Evolutionary conservation across 805 yeast genomes (phyloP), one percentile per base, ranked within the genome.

Genomic region (Saccharomycopsis guyanensis): DNA sequence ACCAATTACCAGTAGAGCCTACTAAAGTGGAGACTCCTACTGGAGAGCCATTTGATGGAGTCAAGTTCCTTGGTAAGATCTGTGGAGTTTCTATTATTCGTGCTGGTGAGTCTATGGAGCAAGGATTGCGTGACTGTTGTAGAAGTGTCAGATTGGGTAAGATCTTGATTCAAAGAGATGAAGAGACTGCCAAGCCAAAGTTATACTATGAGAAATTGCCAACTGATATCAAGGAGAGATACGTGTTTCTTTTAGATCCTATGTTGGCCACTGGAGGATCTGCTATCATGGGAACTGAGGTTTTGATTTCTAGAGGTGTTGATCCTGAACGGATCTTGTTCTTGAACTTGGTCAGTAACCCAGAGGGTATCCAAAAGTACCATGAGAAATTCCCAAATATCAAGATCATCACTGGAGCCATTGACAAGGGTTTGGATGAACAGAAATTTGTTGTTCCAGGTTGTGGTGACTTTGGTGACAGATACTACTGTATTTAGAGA

Each of bases 41-140:
- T 10, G 82, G 81, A 44, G 73, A 78, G 53, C 65, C 66, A 33
- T 87, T 76, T 62, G 72, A 76, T 3, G 99, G 99, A 12, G 82
- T 82, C 47, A 71, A 73, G 50, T 91, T 91, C 63, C 68, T 78
- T 58, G 97, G 98, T 38, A 88, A 86, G 65, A 93, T 93, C 51
- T 91, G 97, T 63, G 99, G 99, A 55, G 99, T 93, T 32, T 87
- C 96, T 15, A 93, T 93, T 61, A 94, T 93, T 58, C 76, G 99
- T 62, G 99, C 99, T 3, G 99, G 99, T 55, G 99, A 93, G 66
- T 83, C 95, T 38, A 93, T 93, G 99, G 99, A 93, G 66, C 95
- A 87, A 72, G 98, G 97, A 29, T 71, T 93, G 54, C 79, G 99
- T 64, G 97, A 91, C 63, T 91, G 98, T 66, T 88, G 97, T 64